These are phyloP conservation scores for Daldinia sp. DNA, from an alignment of 2,329 filamentous ascomycete species.

Conservation along the genomic window DNA sequence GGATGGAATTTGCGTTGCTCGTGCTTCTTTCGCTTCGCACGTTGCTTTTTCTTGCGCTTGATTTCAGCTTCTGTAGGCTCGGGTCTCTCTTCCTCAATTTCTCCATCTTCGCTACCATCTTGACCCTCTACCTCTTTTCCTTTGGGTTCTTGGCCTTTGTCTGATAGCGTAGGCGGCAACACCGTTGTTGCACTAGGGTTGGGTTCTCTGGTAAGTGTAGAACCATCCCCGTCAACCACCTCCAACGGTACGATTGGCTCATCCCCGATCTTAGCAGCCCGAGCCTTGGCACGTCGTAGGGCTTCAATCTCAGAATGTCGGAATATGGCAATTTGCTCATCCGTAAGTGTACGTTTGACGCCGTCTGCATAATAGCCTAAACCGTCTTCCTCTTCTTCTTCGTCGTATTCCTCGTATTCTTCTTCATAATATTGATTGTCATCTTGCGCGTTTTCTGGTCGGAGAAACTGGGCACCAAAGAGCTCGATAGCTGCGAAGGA, in stretches of 20 bases:
- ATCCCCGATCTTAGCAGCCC: conserved; percentile 42
- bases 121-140: conserved; percentile 35
- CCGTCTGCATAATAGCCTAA: conserved; percentile 89
- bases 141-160: conserved; percentile 8
- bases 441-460: conserved; percentile 39
- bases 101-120: conserved; percentile 46
- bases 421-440: conserved; percentile 38
- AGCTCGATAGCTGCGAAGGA: conserved; percentile 53
- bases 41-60: conserved; percentile 49
- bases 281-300: conserved; percentile 64
- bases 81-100: conserved; percentile 46
- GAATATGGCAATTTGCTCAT: conserved; percentile 91
- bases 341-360: conserved; percentile 86
- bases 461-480: conserved; percentile 58
- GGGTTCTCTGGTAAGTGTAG: neutral
- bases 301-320: conserved; percentile 85
- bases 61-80: conserved; percentile 40
- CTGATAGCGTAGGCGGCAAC: conserved; percentile 6
- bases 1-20: conserved; percentile 53
- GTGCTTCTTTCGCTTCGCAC: conserved; percentile 50
- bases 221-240: conserved; percentile 19
- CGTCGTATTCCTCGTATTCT: conserved; percentile 46
- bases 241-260: conserved; percentile 25
- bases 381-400: conserved; percentile 71
- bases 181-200: neutral